Evolutionary conservation across 345 rosid genomes (phyloP), one percentile per base, ranked within the genome.

Genomic region (Odontarrhena argentea): DNA sequence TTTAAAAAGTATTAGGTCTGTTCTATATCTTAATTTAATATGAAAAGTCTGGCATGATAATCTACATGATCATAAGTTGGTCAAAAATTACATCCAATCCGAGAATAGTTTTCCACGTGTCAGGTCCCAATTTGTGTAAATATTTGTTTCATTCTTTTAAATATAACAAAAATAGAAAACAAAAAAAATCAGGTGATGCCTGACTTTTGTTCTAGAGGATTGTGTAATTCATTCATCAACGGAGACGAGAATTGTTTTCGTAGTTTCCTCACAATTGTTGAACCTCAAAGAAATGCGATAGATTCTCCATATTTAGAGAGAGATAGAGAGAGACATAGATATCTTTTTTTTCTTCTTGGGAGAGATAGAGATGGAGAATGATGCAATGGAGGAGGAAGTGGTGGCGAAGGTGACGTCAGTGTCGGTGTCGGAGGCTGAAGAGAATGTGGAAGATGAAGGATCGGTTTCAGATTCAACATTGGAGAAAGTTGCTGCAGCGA

Each of bases 401-500:
- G 59, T 67, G 73, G 14, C 13, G 64, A 60, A 53, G 45, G 7
- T 44, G 55, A 44, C 34, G 30, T 30, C 40, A 15, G 5, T 49
- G 6, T 30, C 40, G 30, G 14, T 35, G 28, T 12, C 63, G 73
- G 81, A 66, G 30, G 80, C 25, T 44, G 79, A 43, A 34, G 80
- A 78, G 44, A 67, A 6, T 48, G 49, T 61, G 56, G 85, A 74
- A 36, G 88, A 80, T 30, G 88, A 77, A 25, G 89, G 69, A 30
- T 75, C 48, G 48, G 76, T 68, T 57, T 87, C 95, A 57, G 74
- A 82, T 80, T 81, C 81, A 75, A 89, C 95, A 40, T 75, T 82
- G 76, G 87, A 89, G 85, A 86, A 80, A 77, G 98, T 83, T 28
- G 98, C 91, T 36, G 98, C 94, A 6, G 96, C 97, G 6, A 90